phyloP scores from a whole-genome alignment of 1,284 basidiomycete species.

The Volvariella volvacea region DNA sequence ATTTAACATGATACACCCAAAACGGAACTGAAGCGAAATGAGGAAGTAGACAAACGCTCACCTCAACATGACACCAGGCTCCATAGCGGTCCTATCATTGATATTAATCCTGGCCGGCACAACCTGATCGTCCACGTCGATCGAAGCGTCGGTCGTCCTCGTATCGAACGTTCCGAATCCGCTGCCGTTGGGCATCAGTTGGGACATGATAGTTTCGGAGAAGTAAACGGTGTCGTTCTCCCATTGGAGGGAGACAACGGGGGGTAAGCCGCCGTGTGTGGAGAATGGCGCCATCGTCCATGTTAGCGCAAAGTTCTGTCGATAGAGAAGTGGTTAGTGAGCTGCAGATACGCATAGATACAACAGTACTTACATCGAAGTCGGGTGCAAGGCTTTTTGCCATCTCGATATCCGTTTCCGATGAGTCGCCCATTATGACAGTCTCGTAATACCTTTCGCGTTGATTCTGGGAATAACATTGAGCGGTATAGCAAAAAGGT shows the following conservation, averaged over 20 bases:
- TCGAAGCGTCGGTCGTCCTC: constrained; percentile 16
- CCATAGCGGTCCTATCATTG: constrained; percentile 10
- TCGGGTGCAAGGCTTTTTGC: constrained; percentile 13
- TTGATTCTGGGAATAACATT: constrained; percentile 22
- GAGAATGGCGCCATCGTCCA: constrained; percentile 9
- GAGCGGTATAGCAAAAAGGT: not conserved
- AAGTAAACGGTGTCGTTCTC: constrained; percentile 29
- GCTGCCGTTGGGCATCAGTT: constrained; percentile 25
- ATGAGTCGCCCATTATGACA: constrained; percentile 21
- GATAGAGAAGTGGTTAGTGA: too few relatives aligned
- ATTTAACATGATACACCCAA: too few relatives aligned
- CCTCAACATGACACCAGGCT: constrained; percentile 21
- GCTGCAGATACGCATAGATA: not conserved
- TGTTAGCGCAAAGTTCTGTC: not conserved
- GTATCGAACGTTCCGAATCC: constrained; percentile 30
- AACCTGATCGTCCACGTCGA: constrained; percentile 6
- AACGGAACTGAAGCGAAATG: not conserved
- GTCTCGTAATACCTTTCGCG: constrained; percentile 21
- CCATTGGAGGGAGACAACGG: constrained; percentile 9
- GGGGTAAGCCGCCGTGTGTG: constrained; percentile 2
- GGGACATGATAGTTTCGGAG: constrained; percentile 24
- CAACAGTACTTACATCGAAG: constrained; percentile 15
- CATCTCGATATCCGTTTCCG: constrained; percentile 18
- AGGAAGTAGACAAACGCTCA: constrained; percentile 12
- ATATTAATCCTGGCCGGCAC: constrained; percentile 1